Evolutionary conservation across 306 rosid species (phyloP), one percentile per base, ranked within the genome.

Genomic region (Senna tora): DNA sequence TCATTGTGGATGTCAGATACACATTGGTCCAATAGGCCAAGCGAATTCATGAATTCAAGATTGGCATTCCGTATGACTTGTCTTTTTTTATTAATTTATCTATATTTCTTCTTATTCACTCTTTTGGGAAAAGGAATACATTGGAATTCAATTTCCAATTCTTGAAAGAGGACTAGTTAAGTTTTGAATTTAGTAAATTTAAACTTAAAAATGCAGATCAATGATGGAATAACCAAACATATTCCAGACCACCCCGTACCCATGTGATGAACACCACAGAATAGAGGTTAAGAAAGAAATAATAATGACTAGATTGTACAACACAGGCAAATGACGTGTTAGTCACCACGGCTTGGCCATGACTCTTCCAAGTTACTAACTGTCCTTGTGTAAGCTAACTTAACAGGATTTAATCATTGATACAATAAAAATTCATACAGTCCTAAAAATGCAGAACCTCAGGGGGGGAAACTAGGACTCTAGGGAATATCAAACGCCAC

Each of bases 401-500:
- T 19, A 65, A 75, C 65, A 71, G 53, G 65, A 74, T 28, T 39
- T n/a, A 61, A 45, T 33, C 47, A 67, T 66, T 41, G 42, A 73
- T 59, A 20, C 66, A 38, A 34, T 20, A 47, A 32, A 77, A 21
- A 75, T 19, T 46, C 74, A 67, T n/a, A n/a, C 10, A 42, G 45
- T 32, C 57, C 19, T 52, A 28, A 57, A 46, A 52, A 50, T 67
- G 45, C 71, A 65, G 71, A 46, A 65, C 64, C 75, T 60, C 79
- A 45, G 22, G 41, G 42, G 30, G 62, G 46, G 52, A 33, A 69
- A 74, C 61, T 65, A 66, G 55, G 65, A 41, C 75, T 58, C 34
- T 41, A 61, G 57, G 71, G 51, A 69, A 80, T 62, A 77, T 80
- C 34, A 77, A 74, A 77, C 42, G 76, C 78, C 78, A 77, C 67